A percentile compares a stretch with the other conserved stretches of the same genome.
phyloP scores from a whole-genome alignment of 2,329 filamentous ascomycete genomes.

The Ophiostoma sp. region DNA sequence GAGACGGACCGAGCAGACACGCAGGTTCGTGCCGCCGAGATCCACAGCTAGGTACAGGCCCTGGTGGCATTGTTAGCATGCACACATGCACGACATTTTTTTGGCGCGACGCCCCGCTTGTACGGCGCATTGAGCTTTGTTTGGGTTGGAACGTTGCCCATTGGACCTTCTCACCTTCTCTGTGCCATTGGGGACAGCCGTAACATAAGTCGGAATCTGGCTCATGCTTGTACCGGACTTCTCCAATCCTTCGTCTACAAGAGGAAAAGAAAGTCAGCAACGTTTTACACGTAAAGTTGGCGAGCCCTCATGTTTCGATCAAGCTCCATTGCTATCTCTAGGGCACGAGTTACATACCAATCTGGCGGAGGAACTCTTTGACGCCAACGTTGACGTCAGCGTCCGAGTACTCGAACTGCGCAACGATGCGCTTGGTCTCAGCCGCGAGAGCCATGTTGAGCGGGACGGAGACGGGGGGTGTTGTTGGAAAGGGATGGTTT shows the following conservation, averaged over 20 bases:
- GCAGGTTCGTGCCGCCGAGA: constrained; percentile 97
- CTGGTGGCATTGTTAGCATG: constrained; percentile 45
- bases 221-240: constrained; percentile 79
- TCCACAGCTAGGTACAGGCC: constrained; percentile 96
- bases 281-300: background rate
- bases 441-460: constrained; percentile 63
- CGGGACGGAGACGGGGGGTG: constrained; percentile 55
- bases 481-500: constrained; percentile 56
- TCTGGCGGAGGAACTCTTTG: constrained; percentile 81
- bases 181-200: constrained; percentile 91
- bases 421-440: constrained; percentile 77
- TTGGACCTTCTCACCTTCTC: constrained; percentile 69
- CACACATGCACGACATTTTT: constrained; percentile 14
- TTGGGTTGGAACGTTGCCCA: background rate
- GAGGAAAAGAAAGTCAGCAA: background rate
- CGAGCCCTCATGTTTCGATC: background rate
- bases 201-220: constrained; percentile 97
- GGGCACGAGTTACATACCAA: constrained; percentile 53
- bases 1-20: constrained; percentile 91
- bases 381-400: constrained; percentile 78
- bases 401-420: constrained; percentile 81
- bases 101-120: constrained; percentile 1
- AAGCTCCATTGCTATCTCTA: background rate
- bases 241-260: constrained; percentile 73
- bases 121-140: constrained; percentile 1